Evolutionary conservation across 108 stramenopile species (phyloP).

Genomic region (Cylindrotheca fusiformis): DNA sequence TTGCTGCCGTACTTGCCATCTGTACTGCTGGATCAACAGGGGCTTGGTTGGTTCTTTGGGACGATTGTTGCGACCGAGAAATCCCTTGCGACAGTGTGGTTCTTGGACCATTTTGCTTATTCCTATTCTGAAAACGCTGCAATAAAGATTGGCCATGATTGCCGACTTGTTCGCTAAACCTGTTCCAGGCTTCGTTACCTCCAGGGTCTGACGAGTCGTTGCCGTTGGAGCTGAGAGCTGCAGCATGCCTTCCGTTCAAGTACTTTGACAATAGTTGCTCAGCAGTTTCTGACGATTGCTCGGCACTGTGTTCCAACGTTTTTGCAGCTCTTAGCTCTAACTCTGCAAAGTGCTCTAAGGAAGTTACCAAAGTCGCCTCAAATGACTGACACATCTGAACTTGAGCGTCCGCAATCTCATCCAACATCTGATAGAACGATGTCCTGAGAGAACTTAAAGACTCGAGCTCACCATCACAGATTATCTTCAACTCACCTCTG

Average conservation of each 20-base stretch:
- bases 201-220: slow-evolving; percentile 22
- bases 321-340: slow-evolving; percentile 60
- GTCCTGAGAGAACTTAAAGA: no score
- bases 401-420: slow-evolving; percentile 82
- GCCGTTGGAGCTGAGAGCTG: slow-evolving; percentile 36
- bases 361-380: slow-evolving; percentile 66
- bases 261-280: slow-evolving; percentile 72
- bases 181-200: slow-evolving; percentile 59
- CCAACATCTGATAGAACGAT: slow-evolving; percentile 44
- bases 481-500: slow-evolving; percentile 43
- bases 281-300: slow-evolving; percentile 63
- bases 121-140: slow-evolving; percentile 27
- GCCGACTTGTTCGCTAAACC: slow-evolving; percentile 73
- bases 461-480: neutral
- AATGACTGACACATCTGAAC: slow-evolving; percentile 70
- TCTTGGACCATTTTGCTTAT: slow-evolving; percentile 7
- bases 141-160: slow-evolving; percentile 45
- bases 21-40: slow-evolving; percentile 37
- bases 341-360: slow-evolving; percentile 67
- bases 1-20: slow-evolving; percentile 58
- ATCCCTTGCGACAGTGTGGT: slow-evolving; percentile 33
- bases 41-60: slow-evolving; percentile 10
- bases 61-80: neutral
- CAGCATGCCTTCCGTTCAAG: slow-evolving; percentile 69
- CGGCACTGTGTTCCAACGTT: slow-evolving; percentile 56